These are phyloP conservation scores for Aspergillus caelatus DNA, from an alignment of 2,329 filamentous ascomycete genomes.

Conservation along the genomic window DNA sequence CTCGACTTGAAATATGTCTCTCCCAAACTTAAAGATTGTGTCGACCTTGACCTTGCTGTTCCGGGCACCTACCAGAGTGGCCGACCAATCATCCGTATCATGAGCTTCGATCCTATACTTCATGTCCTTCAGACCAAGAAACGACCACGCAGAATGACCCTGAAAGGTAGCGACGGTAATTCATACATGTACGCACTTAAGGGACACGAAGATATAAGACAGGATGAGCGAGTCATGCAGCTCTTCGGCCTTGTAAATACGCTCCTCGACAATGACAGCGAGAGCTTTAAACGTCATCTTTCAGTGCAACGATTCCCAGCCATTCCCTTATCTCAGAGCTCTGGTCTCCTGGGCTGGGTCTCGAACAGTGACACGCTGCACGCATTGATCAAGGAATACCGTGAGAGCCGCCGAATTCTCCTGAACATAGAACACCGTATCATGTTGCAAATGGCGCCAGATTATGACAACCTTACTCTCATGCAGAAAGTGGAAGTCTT, in stretches of 20 bases:
- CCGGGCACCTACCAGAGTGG: constrained; percentile 89
- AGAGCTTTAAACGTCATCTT: constrained; percentile 95
- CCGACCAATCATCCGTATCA: constrained; percentile 78
- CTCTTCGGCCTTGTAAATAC: constrained; percentile 98
- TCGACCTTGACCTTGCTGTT: constrained; percentile 88
- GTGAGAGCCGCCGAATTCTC: constrained; percentile 93
- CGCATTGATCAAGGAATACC: constrained; percentile 94
- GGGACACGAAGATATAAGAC: constrained; percentile 98
- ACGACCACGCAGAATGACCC: constrained; percentile 83
- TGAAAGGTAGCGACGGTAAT: constrained; percentile 85
- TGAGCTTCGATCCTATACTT: constrained; percentile 86
- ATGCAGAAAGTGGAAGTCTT: constrained; percentile 99
- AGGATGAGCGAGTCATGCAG: constrained; percentile 99
- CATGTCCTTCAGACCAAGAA: constrained; percentile 97
- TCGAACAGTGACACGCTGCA: constrained; percentile 97
- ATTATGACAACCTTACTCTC: constrained; percentile 96
- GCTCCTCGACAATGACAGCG: constrained; percentile 86
- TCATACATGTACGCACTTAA: constrained; percentile 90
- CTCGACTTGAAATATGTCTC: constrained; percentile 97
- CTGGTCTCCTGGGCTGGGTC: constrained; percentile 93
- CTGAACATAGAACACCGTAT: constrained; percentile 99
- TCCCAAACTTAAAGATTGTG: constrained; percentile 83
- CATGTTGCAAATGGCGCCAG: constrained; percentile 99
- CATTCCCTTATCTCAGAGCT: constrained; percentile 96
- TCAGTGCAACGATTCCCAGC: constrained; percentile 95